Conservation (phyloP, 306 rosid species). For the Clitoria ternatea region DNA sequence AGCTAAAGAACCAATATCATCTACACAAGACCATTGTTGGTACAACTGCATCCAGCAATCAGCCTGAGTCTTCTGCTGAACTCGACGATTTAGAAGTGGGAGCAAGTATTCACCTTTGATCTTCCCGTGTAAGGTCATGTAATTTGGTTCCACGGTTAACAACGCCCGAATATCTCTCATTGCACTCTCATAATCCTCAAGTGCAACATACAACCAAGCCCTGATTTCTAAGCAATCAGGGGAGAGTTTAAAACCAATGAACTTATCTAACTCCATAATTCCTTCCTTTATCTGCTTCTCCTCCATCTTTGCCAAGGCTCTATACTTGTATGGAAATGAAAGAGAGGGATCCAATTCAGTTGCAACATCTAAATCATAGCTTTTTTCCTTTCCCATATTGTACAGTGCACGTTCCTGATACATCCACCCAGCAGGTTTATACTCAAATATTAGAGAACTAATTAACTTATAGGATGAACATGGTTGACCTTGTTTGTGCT, state of each 20-base stretch:
- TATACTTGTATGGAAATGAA: slow-evolving; percentile 60
- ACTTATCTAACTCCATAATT: slow-evolving; percentile 56
- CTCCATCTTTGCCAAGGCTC: slow-evolving; percentile 57
- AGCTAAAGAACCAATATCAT: slow-evolving; percentile 81
- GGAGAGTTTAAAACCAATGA: slow-evolving; percentile 60
- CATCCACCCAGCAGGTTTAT: slow-evolving; percentile 86
- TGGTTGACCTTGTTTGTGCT: slow-evolving; percentile 65
- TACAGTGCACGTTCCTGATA: slow-evolving; percentile 77
- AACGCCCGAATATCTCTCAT: slow-evolving; percentile 62
- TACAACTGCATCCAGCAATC: slow-evolving; percentile 89
- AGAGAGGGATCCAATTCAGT: slow-evolving; percentile 73
- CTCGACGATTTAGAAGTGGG: slow-evolving; percentile 34
- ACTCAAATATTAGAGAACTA: slow-evolving; percentile 56
- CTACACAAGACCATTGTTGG: slow-evolving; percentile 77
- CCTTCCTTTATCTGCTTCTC: slow-evolving; percentile 65
- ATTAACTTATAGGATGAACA: slow-evolving; percentile 68
- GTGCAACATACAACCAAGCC: slow-evolving; percentile 65
- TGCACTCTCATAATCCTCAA: slow-evolving; percentile 61
- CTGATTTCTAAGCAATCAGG: slow-evolving; percentile 71
- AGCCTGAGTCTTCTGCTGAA: slow-evolving; percentile 53
- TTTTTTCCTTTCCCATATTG: slow-evolving; percentile 64
- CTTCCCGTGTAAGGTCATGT: slow-evolving; percentile 51
- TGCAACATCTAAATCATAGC: slow-evolving; percentile 64
- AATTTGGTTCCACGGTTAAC: slow-evolving; percentile 65
- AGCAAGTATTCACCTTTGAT: slow-evolving; percentile 51